These are phyloP conservation scores for Thermochaetoides dissita DNA, from an alignment of 2,329 filamentous ascomycete species.

Conservation along the genomic window DNA sequence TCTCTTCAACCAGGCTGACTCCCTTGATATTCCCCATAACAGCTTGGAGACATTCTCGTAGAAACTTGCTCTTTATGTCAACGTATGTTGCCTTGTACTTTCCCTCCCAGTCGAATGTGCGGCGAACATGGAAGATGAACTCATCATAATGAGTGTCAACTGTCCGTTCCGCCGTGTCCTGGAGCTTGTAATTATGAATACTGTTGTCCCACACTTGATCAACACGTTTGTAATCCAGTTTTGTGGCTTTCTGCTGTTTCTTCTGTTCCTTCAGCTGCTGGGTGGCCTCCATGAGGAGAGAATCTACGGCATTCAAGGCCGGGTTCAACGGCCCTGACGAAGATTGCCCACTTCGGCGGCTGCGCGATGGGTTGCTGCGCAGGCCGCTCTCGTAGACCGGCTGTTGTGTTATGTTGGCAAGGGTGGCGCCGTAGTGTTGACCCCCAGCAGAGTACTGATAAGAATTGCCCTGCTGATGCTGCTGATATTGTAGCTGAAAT, in stretches of 20 bases:
- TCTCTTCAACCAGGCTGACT: slow-evolving; percentile 67
- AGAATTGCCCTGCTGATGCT: slow-evolving; percentile 2
- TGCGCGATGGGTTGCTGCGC: slow-evolving; percentile 2
- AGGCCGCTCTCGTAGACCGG: slow-evolving; percentile 6
- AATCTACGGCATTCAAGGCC: slow-evolving; percentile 7
- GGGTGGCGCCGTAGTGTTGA: slow-evolving; percentile 3
- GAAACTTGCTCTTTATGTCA: slow-evolving; percentile 70
- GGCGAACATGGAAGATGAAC: slow-evolving; percentile 69
- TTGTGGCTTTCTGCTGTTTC: slow-evolving; percentile 12
- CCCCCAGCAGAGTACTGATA: slow-evolving; percentile 7
- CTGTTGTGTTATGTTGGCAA: slow-evolving; percentile 2
- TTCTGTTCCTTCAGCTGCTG: slow-evolving; percentile 11
- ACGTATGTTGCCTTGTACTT: slow-evolving; percentile 60
- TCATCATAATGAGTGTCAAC: slow-evolving; percentile 52
- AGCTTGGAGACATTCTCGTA: slow-evolving; percentile 56
- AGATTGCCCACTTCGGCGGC: slow-evolving; percentile 2
- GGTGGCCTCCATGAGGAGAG: slow-evolving; percentile 5
- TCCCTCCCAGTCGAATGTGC: slow-evolving; percentile 73
- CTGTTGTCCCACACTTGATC: slow-evolving; percentile 40
- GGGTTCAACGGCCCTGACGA: slow-evolving; percentile 1
- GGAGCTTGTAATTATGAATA: slow-evolving; percentile 38
- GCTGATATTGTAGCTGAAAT: slow-evolving; percentile 7
- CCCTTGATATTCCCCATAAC: slow-evolving; percentile 67
- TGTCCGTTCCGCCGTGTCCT: slow-evolving; percentile 35
- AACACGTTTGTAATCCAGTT: slow-evolving; percentile 34